phyloP scores from a whole-genome alignment of 2,329 filamentous ascomycete genomes.

The Cylindrodendrum hubeiense region DNA sequence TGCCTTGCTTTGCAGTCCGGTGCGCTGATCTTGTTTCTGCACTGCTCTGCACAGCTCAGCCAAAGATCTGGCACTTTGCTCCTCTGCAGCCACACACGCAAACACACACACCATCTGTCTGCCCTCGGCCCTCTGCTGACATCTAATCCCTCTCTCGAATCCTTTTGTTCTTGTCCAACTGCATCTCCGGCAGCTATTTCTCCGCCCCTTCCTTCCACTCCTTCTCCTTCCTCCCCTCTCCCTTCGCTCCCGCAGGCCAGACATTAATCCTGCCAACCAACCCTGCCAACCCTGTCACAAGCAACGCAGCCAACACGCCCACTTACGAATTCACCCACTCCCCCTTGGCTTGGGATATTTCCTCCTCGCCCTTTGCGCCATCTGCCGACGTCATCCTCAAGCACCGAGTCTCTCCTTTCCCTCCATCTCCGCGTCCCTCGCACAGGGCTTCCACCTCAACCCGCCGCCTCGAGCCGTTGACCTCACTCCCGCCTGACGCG shows the following conservation, averaged over 20 bases:
- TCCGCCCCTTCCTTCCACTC: constrained; percentile 25
- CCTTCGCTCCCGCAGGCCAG: constrained; percentile 5
- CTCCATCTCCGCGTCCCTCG: not conserved
- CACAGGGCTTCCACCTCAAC: not conserved
- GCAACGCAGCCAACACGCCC: constrained; percentile 16
- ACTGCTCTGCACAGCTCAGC: constrained; percentile 5
- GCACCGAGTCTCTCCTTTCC: not conserved
- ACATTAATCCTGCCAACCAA: constrained; percentile 19
- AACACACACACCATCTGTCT: constrained; percentile 16
- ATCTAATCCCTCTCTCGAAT: constrained; percentile 7
- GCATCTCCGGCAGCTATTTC: constrained; percentile 1
- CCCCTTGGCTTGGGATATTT: constrained; percentile 12
- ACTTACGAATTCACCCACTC: constrained; percentile 2
- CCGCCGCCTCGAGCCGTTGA: not conserved
- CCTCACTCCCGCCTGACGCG: constrained; percentile 11
- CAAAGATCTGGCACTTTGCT: constrained; percentile 18
- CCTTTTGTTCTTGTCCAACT: constrained; percentile 27
- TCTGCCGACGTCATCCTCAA: constrained; percentile 1
- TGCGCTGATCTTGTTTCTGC: constrained; percentile 13
- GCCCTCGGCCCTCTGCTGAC: constrained; percentile 8
- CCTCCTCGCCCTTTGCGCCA: not conserved
- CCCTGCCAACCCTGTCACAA: constrained; percentile 9
- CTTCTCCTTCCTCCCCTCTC: constrained; percentile 10
- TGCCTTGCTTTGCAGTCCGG: constrained; percentile 1
- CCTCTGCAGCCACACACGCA: constrained; percentile 27